Conservation (phyloP, 495 filamentous ascomycete genomes). For the Penicilliopsis zonata region DNA sequence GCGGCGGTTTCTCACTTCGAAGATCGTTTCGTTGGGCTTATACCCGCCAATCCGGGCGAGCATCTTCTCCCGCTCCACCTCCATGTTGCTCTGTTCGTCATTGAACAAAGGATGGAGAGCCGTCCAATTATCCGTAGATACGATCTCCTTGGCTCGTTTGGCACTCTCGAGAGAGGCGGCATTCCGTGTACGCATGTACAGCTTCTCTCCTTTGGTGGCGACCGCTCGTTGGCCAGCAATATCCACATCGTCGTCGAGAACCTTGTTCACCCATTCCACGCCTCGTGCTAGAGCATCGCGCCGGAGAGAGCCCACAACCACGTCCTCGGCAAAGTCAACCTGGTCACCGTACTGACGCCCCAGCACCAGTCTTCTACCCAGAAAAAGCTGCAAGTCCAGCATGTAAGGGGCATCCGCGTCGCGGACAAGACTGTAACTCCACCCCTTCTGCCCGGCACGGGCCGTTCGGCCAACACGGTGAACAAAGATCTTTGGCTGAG, state of each 20-base stretch:
- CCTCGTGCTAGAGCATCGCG: slow-evolving; percentile 58
- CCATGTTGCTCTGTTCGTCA: slow-evolving; percentile 45
- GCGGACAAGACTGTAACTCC: slow-evolving; percentile 86
- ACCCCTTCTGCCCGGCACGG: slow-evolving; percentile 79
- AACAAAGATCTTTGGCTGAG: slow-evolving; percentile 92
- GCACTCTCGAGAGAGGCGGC: slow-evolving; percentile 79
- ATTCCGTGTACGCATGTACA: slow-evolving; percentile 81
- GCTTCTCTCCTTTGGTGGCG: slow-evolving; percentile 78
- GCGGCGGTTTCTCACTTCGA: slow-evolving; percentile 72
- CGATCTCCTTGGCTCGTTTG: slow-evolving; percentile 67
- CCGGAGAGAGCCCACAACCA: slow-evolving; percentile 62
- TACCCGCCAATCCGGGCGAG: slow-evolving; percentile 75
- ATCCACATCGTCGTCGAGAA: slow-evolving; percentile 64
- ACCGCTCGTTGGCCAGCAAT: slow-evolving; percentile 57
- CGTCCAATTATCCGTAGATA: slow-evolving; percentile 53
- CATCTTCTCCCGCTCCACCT: slow-evolving; percentile 70
- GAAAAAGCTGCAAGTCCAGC: slow-evolving; percentile 88
- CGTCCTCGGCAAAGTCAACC: slow-evolving; percentile 63
- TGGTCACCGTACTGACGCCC: slow-evolving; percentile 40
- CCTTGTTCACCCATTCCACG: slow-evolving; percentile 67
- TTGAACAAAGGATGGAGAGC: slow-evolving; percentile 68
- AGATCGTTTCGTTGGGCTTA: slow-evolving; percentile 83
- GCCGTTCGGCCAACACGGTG: slow-evolving; percentile 94
- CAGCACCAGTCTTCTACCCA: slow-evolving; percentile 65
- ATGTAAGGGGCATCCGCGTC: slow-evolving; percentile 82